Base-by-base conservation (phyloP, 2,329 filamentous ascomycete genomes). In the Sarocladium strictum region DNA sequence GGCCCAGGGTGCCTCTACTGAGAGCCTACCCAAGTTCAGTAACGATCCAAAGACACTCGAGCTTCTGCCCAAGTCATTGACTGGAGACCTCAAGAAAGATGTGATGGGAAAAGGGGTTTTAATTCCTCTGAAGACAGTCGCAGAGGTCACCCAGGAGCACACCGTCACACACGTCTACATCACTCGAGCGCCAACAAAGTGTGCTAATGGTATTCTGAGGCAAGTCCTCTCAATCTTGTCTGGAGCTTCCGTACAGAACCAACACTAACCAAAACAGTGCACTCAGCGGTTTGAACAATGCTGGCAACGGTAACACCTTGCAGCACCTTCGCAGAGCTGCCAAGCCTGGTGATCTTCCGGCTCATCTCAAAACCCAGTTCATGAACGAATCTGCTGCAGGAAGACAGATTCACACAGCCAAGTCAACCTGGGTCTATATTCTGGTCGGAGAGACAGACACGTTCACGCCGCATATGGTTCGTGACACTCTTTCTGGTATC, bases 261-360 rank as follows among this genome's bases (percentile, higher is more conserved):
- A 15, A 35, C 19, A 54, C 62, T 65, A 49, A 67, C 53, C 32
- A 21, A 43, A 53, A 32, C 59, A 84, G 82, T 58, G 76, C 81
- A 57, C 70, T 85, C 61, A 77, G 80, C 62, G 71, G 73, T 53
- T 68, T 83, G 64, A 72, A 81, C 57, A 79, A 80, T 63, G 79
- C 83, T 63, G 80, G 81, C 66, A 77, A 78, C 64, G 79, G 78
- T 77, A 81, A 84, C 69, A 80, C 79, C 75, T 74, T 86, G 62
- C 79, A 83, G 71, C 84, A 93, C 71, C 76, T 93, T 55, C 86
- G 88, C 59, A 81, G 88, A 67, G 89, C 90, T 67, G 87, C 85
- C 56, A 90, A 91, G 68, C 81, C 80, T 47, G 74, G 76, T 53
- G 85, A 87, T 63, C 75, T 92, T 9, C 86, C 87, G 10, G 72